Evolutionary conservation across 345 rosid species (phyloP), one percentile per base, ranked within the genome.

Genomic region (Barbarea vulgaris): DNA sequence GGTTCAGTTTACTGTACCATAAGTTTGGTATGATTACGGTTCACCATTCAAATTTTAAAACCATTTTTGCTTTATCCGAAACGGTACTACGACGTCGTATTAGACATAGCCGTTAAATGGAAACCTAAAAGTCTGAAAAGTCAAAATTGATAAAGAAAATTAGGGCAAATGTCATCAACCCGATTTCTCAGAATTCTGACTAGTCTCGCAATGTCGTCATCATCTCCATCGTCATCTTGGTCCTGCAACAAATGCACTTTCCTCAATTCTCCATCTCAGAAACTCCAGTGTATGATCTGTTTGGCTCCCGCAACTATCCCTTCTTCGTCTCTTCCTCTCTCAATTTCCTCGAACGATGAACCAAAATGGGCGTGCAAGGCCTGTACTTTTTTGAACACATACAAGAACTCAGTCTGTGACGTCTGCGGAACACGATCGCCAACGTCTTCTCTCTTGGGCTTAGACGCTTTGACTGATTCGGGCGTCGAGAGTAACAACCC

Each of bases 301-400:
- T 77, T 82, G 25, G 67, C 90, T 15, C 77, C 82, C 0, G 17
- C 42, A 9, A 21, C 83, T 2, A 0, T 64, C 25, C 44, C 78
- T 7, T 24, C 83, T 41, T 54, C 84, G 46, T 10, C 70, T 24
- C 25, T 78, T 44, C 4, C 66, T 42, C 71, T 55, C 53, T 56
- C 82, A 0, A 1, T 34, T 34, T 50, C 81, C 47, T 39, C 81
- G 9, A 67, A 18, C 31, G 67, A 69, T 15, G 77, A 79, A 69
- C 73, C 87, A 4, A 84, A 81, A 41, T 95, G 99, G 98, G 54
- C 96, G 0, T 95, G 99, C 86, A 92, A 89, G 74, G 89, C 89
- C 17, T 95, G 99, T 82, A 92, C 99, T 69, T 92, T 89, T 77
- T 70, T 89, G 69, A 95, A 95, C 84, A 81, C 87, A 5, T 90